These are phyloP conservation scores for Penicillium corylophilum DNA, from an alignment of 2,329 filamentous ascomycete genomes.

Conservation along the genomic window DNA sequence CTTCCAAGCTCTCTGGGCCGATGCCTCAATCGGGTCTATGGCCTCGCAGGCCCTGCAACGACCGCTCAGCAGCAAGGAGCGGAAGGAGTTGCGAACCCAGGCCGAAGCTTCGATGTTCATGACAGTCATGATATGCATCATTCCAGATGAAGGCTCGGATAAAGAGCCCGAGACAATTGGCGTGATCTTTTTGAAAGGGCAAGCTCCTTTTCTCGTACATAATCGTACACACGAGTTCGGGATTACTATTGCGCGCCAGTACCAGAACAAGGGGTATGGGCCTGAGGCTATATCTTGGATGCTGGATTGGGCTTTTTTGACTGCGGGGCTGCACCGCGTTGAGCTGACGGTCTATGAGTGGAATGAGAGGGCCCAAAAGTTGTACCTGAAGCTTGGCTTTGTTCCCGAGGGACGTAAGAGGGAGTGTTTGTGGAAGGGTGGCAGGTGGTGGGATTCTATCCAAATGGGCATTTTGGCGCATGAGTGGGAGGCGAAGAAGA, in stretches of 20 bases:
- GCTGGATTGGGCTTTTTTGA: conserved; percentile 2
- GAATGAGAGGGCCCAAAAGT: conserved; percentile 1
- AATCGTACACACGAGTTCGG: neutral
- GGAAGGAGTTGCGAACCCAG: neutral
- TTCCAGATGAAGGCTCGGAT: neutral
- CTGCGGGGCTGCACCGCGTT: conserved; percentile 3
- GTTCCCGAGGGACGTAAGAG: neutral
- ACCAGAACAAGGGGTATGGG: neutral
- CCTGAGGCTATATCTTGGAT: neutral
- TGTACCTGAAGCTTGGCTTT: conserved; percentile 2
- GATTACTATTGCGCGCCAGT: neutral
- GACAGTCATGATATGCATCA: neutral
- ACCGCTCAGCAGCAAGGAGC: neutral
- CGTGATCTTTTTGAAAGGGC: neutral
- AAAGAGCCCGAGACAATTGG: neutral
- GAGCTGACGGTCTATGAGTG: conserved; percentile 3
- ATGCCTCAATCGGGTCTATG: neutral
- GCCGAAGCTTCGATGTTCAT: neutral
- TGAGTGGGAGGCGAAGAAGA: neutral
- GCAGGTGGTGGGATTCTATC: neutral
- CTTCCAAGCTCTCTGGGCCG: neutral
- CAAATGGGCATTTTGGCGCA: neutral
- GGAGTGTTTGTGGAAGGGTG: neutral
- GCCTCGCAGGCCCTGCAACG: neutral
- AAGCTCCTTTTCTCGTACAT: neutral